A percentile compares a stretch with the other conserved stretches of the same genome.
phyloP scores from a whole-genome alignment of 192 early-diverging fungal species.

The Jimgerdemannia flammicorona region DNA sequence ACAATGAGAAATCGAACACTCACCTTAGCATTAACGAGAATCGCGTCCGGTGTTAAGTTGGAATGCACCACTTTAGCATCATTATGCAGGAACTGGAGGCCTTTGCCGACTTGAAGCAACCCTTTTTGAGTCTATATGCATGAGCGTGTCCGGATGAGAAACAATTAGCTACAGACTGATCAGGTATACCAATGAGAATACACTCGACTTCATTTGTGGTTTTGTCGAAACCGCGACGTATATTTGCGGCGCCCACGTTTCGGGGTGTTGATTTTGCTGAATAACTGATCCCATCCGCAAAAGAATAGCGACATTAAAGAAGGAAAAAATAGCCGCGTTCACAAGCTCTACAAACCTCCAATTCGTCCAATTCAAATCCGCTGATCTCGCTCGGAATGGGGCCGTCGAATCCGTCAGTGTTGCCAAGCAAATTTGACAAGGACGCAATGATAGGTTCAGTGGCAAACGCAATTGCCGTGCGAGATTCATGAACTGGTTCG shows the following conservation, averaged over 20 bases:
- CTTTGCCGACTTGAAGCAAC: conserved; percentile 65
- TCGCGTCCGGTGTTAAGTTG: conserved; percentile 65
- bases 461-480: conserved; percentile 66
- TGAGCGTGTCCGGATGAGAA: not conserved
- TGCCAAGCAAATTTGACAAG: conserved; percentile 59
- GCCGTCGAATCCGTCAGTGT: conserved; percentile 33
- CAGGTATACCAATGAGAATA: too few relatives aligned
- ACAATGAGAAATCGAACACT: conserved; percentile 9
- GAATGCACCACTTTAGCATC: conserved; percentile 74
- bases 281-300: too few relatives aligned
- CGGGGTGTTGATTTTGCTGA: too few relatives aligned
- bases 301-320: not conserved
- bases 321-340: not conserved
- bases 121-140: conserved; percentile 67
- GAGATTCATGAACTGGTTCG: conserved; percentile 68
- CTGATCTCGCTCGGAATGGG: conserved; percentile 31
- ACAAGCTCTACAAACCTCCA: conserved; percentile 46
- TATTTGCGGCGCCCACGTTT: too few relatives aligned
- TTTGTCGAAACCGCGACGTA: too few relatives aligned
- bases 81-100: conserved; percentile 70
- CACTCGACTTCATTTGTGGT: too few relatives aligned
- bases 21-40: conserved; percentile 73
- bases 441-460: conserved; percentile 69
- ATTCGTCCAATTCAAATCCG: conserved; percentile 68
- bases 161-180: too few relatives aligned